These are phyloP conservation scores for Alternaria consortialis DNA, from an alignment of 2,329 filamentous ascomycete genomes.

Conservation along the genomic window DNA sequence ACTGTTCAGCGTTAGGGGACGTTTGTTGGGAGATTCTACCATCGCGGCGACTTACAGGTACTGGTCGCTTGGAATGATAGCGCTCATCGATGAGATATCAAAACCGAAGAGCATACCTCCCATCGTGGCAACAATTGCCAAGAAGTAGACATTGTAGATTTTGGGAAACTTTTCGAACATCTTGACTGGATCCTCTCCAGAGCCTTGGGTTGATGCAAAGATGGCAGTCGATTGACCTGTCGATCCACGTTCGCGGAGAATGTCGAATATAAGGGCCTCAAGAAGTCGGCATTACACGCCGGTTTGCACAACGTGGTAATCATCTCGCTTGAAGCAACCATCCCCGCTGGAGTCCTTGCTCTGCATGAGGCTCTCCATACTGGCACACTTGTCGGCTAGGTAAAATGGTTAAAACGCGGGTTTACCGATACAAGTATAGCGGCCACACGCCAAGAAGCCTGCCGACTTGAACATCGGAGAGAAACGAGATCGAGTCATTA, in stretches of 20 bases:
- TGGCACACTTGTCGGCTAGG: conserved; percentile 9
- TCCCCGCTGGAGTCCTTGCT: conserved; percentile 18
- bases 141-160: conserved; percentile 67
- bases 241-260: conserved; percentile 7
- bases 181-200: conserved; percentile 21
- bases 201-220: conserved; percentile 10
- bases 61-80: conserved; percentile 37
- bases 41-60: conserved; percentile 27
- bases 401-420: conserved; percentile 15
- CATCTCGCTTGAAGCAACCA: background rate
- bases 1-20: conserved; percentile 17
- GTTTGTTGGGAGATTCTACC: background rate
- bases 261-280: conserved; percentile 20
- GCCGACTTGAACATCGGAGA: conserved; percentile 13
- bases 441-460: conserved; percentile 8
- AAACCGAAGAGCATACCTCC: conserved; percentile 80
- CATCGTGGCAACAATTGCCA: conserved; percentile 66
- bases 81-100: conserved; percentile 78
- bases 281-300: background rate
- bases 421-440: conserved; percentile 9
- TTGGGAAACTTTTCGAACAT: conserved; percentile 55
- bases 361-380: conserved; percentile 12
- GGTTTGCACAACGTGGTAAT: background rate
- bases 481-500: conserved; percentile 9
- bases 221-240: conserved; percentile 10